Base-by-base conservation (phyloP, 257 asterid genomes). In the Plectranthus barbatus region DNA sequence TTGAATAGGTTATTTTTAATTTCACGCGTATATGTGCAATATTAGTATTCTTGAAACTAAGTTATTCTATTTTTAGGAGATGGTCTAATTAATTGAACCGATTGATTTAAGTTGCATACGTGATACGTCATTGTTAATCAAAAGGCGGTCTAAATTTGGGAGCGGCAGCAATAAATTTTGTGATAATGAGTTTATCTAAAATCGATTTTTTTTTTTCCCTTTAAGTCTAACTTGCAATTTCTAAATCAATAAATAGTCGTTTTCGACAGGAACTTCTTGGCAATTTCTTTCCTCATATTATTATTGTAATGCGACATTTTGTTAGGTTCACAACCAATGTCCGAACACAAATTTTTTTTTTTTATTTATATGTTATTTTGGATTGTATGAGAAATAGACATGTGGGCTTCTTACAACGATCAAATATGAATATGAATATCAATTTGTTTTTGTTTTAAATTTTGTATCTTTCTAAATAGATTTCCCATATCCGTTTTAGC, bases 51-150 rank as follows among this genome's bases (percentile, higher is more conserved):
- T n/a, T n/a, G n/a, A n/a, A n/a, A n/a, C n/a, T n/a, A n/a, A n/a
- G n/a, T n/a, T n/a, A n/a, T n/a, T n/a, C n/a, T n/a, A n/a, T n/a
- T n/a, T n/a, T n/a, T n/a, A n/a, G n/a, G n/a, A n/a, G n/a, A n/a
- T n/a, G n/a, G n/a, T n/a, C n/a, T 23, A 23, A 23, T 1, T 23
- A 23, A 23, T 23, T 23, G 29, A 23, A 23, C 29, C 29, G 29
- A 23, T 23, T 23, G 29, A 23, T 23, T 23, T 23, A 23, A 23
- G 29, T 23, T 23, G 29, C 4, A 23, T 1, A 1, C 4, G 29
- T 23, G 29, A 20, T 45, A 33, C 39, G 47, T 63, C 37, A 56
- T 63, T 49, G 40, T 29, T 48, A 64, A 71, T 71, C 76, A 64
- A 57, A 7, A 49, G 5, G 37, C 36, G 46, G 44, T 63, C 21